Base-by-base conservation (phyloP, 352 stramenopile genomes). In the Globisporangium splendens region DNA sequence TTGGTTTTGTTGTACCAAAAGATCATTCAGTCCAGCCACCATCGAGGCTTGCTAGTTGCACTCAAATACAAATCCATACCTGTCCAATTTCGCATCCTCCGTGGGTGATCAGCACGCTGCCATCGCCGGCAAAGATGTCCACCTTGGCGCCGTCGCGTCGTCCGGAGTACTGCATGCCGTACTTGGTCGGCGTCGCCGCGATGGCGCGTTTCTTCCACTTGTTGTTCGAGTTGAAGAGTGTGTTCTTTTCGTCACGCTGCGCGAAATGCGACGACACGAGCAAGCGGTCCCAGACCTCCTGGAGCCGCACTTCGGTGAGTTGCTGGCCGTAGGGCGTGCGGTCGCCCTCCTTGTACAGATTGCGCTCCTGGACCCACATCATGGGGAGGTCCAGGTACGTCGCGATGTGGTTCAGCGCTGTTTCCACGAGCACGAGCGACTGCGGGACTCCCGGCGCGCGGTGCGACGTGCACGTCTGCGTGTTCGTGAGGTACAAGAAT, bases 71-170 rank as follows among this genome's bases (percentile, higher is more conserved):
- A 28, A 68, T 18, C 50, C 88, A 70, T 22, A 96, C 96, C 75
- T 99, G 96, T 35, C 96, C 95, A 93, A 99, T 98, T 76, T 99
- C 96, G 17, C 96, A 97, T 21, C 96, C 96, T 35, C 96, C 95
- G 62, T 98, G 95, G 11, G 83, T 95, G n/a, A 98, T 82, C 41
- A 98, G 66, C 35, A 99, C 93, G 59, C 93, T 98, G n/a, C 95
- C 96, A 62, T 99, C 80, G 13, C 61, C 64, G 1, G 63, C 56
- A 59, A 75, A 85, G 12, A 90, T 62, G 24, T 70, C 75, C 31
- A 88, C 58, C 8, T 65, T 61, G 7, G 75, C 58, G 31, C 64
- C 68, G 21, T 81, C 64, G 21, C 72, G 66, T 15, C 66, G 63
- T 11, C 64, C 96, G 4, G 79, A 82, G 69, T 99, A 98, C 5